Base-by-base conservation (phyloP, 1,284 basidiomycete genomes). In the Butyriboletus appendiculatus region DNA sequence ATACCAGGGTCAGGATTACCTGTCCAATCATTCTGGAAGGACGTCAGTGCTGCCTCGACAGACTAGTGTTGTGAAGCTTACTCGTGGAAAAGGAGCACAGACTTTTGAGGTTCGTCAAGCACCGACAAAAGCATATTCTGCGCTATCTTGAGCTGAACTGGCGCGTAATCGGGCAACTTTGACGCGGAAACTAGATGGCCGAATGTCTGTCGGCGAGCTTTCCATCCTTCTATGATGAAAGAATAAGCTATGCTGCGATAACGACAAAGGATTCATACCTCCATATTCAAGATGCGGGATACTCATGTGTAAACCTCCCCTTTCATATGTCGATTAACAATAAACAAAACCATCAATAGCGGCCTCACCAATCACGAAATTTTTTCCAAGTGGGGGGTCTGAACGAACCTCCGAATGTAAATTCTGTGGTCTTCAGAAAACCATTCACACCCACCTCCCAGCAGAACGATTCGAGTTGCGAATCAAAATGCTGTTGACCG, bases 231-330 rank as follows among this genome's bases (percentile, higher is more conserved):
- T 53, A 16, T 32, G 18, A 16, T 32, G 18, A 38, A 32, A 26
- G 28, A 22, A n/a, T 40, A 10, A 53, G n/a, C 3, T 18, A 26
- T 33, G 11, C 16, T n/a, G 24, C 28, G 32, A 43, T 28, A 18
- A 52, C 9, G 6, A 24, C 11, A 6, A 26, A 4, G 40, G 15
- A 24, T 26, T 11, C 40, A 12, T 38, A 52, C 52, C 52, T 44
- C 52, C 52, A 10, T 53, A 53, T 5, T 53, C 52, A 28, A 53
- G 52, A 28, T 53, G 52, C 10, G 52, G 52, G 26, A 53, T 53
- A 11, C 52, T 53, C 14, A 32, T 52, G 20, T 44, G 41, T 34
- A 53, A 34, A 0, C 52, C 52, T 4, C 52, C 52, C 52, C 52
- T 53, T 14, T 38, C 24, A 40, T 24, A 24, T 8, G n/a, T 33